These are phyloP conservation scores for Tetracladium maxilliforme DNA, from an alignment of 2,329 filamentous ascomycete species.

Conservation along the genomic window DNA sequence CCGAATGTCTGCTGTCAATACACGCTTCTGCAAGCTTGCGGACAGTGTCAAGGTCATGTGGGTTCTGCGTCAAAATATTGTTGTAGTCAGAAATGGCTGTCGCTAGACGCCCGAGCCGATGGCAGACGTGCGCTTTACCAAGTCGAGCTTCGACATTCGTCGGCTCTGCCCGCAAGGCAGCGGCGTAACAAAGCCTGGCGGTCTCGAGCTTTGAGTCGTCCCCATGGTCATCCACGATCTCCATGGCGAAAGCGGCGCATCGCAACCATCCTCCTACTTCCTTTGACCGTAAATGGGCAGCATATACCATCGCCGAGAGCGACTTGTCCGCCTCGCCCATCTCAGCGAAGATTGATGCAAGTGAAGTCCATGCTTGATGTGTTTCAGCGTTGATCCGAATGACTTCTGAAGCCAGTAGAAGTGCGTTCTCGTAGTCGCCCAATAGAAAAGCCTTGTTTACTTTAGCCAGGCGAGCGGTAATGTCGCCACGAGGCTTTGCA, in stretches of 20 bases:
- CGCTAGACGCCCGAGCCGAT: constrained; percentile 36
- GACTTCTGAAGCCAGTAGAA: constrained; percentile 43
- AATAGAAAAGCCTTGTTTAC: constrained; percentile 56
- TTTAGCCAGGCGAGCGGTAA: constrained; percentile 50
- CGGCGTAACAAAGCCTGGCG: constrained; percentile 42
- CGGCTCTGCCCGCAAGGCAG: constrained; percentile 41
- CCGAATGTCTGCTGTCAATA: constrained; percentile 9
- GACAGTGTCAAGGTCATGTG: constrained; percentile 27
- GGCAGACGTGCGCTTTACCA: constrained; percentile 41
- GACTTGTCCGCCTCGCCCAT: constrained; percentile 40
- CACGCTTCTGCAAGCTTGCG: constrained; percentile 16
- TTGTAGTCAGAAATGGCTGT: constrained; percentile 42
- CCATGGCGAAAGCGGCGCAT: constrained; percentile 40
- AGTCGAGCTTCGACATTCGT: constrained; percentile 40
- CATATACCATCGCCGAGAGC: constrained; percentile 43
- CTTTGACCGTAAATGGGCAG: constrained; percentile 47
- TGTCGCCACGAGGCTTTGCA: constrained; percentile 55
- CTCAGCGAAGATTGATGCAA: constrained; percentile 46
- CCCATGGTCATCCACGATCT: constrained; percentile 30
- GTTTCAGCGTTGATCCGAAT: constrained; percentile 56
- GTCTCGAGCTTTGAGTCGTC: constrained; percentile 27
- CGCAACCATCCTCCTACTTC: constrained; percentile 41
- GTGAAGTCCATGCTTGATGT: constrained; percentile 46
- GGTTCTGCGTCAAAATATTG: constrained; percentile 31
- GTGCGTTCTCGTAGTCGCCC: constrained; percentile 42